Evolutionary conservation across 2,329 filamentous ascomycete species (phyloP).

Genomic region (Penicillium sp.): DNA sequence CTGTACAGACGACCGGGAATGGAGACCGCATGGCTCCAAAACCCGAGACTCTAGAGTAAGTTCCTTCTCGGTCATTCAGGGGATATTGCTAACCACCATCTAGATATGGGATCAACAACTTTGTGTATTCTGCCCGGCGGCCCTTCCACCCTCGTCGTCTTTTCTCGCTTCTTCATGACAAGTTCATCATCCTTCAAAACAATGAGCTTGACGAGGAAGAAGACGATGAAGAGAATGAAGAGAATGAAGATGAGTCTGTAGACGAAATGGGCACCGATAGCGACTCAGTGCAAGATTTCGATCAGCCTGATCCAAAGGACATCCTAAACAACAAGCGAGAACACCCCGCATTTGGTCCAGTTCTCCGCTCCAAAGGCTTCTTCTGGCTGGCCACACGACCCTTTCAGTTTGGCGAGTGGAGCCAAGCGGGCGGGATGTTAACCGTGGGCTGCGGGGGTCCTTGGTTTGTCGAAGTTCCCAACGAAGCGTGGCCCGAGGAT

Average conservation of each 20-base stretch:
- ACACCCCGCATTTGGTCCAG: constrained; percentile 35
- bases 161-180: constrained; percentile 42
- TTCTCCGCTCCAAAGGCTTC: constrained; percentile 45
- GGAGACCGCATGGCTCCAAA: constrained; percentile 58
- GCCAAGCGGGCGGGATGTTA: constrained; percentile 44
- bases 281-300: constrained; percentile 29
- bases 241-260: constrained; percentile 23
- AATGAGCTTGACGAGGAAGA: constrained; percentile 30
- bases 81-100: not conserved
- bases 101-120: constrained; percentile 64
- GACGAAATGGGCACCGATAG: constrained; percentile 28
- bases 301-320: constrained; percentile 29
- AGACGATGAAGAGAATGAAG: constrained; percentile 25
- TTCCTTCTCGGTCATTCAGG: not conserved
- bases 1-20: constrained; percentile 53
- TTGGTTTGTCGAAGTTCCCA: constrained; percentile 57
- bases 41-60: constrained; percentile 64
- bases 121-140: constrained; percentile 60
- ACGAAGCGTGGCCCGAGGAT: constrained; percentile 50
- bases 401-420: constrained; percentile 44
- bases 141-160: constrained; percentile 46
- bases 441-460: constrained; percentile 41
- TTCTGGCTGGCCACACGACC: constrained; percentile 45
- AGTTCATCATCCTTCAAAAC: constrained; percentile 44
- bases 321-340: constrained; percentile 40